Percentiles rank a stretch among this genome's conserved stretches.
Conservation (phyloP, 768 basidiomycete species). For the Calocybe indica region DNA sequence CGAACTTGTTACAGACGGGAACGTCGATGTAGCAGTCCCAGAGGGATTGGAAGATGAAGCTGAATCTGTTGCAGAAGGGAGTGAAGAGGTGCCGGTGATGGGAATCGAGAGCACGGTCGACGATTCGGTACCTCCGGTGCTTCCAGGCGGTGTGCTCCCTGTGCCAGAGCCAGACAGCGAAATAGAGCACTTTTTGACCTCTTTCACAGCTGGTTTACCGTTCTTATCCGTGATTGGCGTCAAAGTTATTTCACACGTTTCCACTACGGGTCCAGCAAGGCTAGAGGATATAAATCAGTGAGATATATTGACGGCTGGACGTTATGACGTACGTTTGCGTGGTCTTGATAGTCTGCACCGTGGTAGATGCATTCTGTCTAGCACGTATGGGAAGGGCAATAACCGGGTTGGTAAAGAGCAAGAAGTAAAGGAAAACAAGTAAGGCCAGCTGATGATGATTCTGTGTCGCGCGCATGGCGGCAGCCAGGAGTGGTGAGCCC, state of each 20-base stretch:
- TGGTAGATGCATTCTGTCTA: constrained; percentile 29
- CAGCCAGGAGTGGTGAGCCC: constrained; percentile 31
- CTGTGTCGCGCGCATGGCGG: constrained; percentile 33
- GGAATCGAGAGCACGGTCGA: constrained; percentile 7
- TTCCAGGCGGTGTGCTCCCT: not conserved
- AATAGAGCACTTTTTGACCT: constrained; percentile 48
- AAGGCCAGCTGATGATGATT: constrained; percentile 24
- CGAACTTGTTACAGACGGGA: constrained; percentile 2
- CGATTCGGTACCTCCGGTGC: not conserved
- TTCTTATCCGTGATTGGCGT: constrained; percentile 45
- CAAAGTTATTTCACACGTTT: constrained; percentile 55
- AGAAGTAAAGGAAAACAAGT: constrained; percentile 32
- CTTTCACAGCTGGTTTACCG: constrained; percentile 44
- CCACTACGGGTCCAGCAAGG: constrained; percentile 41
- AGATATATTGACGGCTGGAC: constrained; percentile 2
- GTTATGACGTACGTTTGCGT: constrained; percentile 40
- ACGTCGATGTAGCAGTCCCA: constrained; percentile 5
- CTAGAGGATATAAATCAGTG: constrained; percentile 23
- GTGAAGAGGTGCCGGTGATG: not conserved
- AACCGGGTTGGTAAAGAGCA: constrained; percentile 25
- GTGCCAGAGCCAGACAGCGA: constrained; percentile 16
- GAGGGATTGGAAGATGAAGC: constrained; percentile 13
- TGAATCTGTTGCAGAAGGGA: constrained; percentile 13
- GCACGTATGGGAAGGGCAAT: constrained; percentile 30
- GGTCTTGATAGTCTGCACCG: constrained; percentile 37